Percentiles rank a stretch among this genome's conserved stretches.
These are phyloP conservation scores for Prototheca wickerhamii DNA, from an alignment of 163 green algal genomes.

Conservation along the genomic window DNA sequence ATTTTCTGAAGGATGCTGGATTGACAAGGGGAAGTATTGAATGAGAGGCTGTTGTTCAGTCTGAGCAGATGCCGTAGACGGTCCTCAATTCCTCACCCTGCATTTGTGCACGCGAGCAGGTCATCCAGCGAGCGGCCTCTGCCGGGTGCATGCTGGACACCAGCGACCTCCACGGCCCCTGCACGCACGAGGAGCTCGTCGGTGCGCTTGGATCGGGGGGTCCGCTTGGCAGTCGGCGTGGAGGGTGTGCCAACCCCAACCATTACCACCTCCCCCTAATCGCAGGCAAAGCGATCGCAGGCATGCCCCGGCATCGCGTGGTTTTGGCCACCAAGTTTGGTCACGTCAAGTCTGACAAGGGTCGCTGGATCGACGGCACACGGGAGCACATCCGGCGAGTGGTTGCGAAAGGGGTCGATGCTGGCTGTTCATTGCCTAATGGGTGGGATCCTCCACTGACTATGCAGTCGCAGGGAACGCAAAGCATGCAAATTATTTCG, in stretches of 20 bases:
- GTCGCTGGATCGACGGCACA: conserved; percentile 26
- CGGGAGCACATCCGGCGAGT: conserved; percentile 24
- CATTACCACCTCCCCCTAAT: not conserved
- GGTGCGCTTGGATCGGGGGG: conserved; percentile 8
- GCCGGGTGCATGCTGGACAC: conserved; percentile 36
- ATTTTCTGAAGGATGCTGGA: too few relatives aligned
- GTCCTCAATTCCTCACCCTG: not conserved
- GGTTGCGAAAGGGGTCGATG: not conserved
- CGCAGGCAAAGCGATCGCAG: conserved; percentile 28
- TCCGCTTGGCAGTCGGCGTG: not conserved
- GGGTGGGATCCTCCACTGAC: not conserved
- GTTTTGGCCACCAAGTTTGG: conserved; percentile 46
- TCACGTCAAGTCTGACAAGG: conserved; percentile 1
- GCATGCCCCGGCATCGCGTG: conserved; percentile 13
- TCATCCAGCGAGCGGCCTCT: conserved; percentile 19
- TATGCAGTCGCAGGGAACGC: not conserved
- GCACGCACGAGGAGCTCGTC: conserved; percentile 46
- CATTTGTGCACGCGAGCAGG: not conserved
- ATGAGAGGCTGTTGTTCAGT: too few relatives aligned
- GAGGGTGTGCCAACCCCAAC: not conserved
- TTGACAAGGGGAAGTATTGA: too few relatives aligned
- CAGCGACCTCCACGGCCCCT: conserved; percentile 26
- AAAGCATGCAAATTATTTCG: not conserved
- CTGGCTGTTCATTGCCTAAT: not conserved
- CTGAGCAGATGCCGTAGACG: not conserved